These are phyloP conservation scores for Nicotiana sylvestris DNA, from an alignment of 257 asterid genomes.

Conservation along the genomic window DNA sequence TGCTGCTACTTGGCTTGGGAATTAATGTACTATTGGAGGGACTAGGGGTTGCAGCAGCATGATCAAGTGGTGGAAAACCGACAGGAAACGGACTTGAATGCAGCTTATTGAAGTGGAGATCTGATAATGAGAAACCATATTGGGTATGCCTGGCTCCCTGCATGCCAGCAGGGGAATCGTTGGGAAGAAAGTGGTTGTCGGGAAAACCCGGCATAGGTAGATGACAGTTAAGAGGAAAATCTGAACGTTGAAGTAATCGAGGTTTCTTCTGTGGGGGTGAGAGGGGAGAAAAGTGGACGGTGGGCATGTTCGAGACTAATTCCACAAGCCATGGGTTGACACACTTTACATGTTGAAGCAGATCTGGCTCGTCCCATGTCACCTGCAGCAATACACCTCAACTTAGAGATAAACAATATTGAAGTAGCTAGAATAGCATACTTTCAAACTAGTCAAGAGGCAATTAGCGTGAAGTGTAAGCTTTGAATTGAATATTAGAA, in stretches of 20 bases:
- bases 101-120: constrained; percentile 40
- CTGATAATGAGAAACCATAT: constrained; percentile 53
- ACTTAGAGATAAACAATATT: not conserved
- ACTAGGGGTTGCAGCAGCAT: constrained; percentile 17
- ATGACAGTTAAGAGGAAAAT: constrained; percentile 49
- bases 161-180: constrained; percentile 87
- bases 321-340: constrained; percentile 94
- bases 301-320: constrained; percentile 59
- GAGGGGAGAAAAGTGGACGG: constrained; percentile 56
- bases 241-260: constrained; percentile 43
- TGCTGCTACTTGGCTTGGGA: constrained; percentile 28
- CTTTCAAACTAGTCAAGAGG: too few species aligned
- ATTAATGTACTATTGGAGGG: constrained; percentile 20
- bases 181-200: constrained; percentile 35
- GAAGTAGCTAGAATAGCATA: not conserved
- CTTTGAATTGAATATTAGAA: not conserved
- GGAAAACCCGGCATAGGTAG: constrained; percentile 41
- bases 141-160: constrained; percentile 99
- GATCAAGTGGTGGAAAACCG: constrained; percentile 33
- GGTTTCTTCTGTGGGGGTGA: constrained; percentile 57
- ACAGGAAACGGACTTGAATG: constrained; percentile 38
- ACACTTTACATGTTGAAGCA: constrained; percentile 67
- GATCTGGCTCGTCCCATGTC: constrained; percentile 85
- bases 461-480: not conserved
- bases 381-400: constrained; percentile 38